Conservation (phyloP, 306 rosid species). For the Rosa persica region DNA sequence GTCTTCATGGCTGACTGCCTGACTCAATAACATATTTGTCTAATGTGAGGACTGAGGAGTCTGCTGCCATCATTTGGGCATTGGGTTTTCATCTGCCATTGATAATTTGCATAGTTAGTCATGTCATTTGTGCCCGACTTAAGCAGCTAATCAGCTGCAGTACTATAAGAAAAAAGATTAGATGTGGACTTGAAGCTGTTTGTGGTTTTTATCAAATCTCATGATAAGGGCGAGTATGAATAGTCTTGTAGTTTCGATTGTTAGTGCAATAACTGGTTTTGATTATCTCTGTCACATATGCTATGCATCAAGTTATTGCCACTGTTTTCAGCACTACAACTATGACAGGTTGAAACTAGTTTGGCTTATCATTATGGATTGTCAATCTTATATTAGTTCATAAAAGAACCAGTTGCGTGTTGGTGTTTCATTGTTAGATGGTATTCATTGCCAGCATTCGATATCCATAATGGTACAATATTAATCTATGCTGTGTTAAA, state of each 20-base stretch:
- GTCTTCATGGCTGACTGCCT: not conserved
- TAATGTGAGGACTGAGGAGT: not conserved
- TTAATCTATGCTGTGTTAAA: constrained; percentile 23
- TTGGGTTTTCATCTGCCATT: not conserved
- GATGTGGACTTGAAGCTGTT: not conserved
- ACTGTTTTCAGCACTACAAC: not conserved
- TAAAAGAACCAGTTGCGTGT: not conserved
- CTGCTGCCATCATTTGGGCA: not conserved
- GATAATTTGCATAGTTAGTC: not conserved
- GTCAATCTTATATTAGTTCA: not conserved
- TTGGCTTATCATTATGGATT: not conserved
- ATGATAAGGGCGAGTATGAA: not conserved
- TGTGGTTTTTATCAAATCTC: not conserved
- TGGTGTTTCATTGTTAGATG: not conserved
- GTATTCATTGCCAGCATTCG: not conserved
- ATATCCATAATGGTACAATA: not conserved
- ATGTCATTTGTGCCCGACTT: not conserved
- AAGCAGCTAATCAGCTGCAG: not conserved
- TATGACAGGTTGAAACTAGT: not conserved
- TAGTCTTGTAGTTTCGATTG: not conserved
- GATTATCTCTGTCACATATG: not conserved
- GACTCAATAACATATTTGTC: not conserved
- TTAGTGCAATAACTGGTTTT: not conserved
- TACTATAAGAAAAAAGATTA: not conserved
- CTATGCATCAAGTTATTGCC: not conserved